Evolutionary conservation across 805 yeast genomes (phyloP).

Genomic region (Lipomyces orientalis): DNA sequence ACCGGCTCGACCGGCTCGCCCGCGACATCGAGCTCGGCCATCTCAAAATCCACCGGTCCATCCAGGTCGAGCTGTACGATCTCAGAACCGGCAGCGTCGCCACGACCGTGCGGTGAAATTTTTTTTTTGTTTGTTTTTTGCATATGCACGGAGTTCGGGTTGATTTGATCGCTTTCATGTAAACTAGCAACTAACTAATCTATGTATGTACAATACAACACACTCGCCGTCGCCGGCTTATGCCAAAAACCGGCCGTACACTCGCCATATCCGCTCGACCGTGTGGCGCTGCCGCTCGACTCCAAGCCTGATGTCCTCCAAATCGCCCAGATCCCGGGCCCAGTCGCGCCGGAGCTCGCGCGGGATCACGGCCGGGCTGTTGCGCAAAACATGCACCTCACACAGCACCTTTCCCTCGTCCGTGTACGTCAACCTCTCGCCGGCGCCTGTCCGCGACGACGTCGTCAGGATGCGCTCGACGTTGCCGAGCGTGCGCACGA

Average conservation of each 20-base stretch:
- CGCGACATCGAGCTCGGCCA: constrained; percentile 31
- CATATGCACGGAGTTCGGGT: neutral
- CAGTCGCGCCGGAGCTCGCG: constrained; percentile 57
- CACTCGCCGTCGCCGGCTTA: neutral
- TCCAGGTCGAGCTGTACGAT: constrained; percentile 19
- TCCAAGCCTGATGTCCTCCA: constrained; percentile 52
- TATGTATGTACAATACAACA: neutral
- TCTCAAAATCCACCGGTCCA: constrained; percentile 13
- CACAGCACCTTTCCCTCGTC: constrained; percentile 68
- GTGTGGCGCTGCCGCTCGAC: constrained; percentile 53
- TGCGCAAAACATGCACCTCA: constrained; percentile 64
- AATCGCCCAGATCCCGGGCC: constrained; percentile 66
- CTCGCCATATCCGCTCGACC: constrained; percentile 45
- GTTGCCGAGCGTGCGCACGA: constrained; percentile 57
- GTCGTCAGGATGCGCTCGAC: constrained; percentile 60
- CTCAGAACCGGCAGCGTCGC: neutral
- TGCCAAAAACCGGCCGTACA: constrained; percentile 27
- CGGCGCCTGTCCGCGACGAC: constrained; percentile 6
- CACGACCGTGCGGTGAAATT: neutral
- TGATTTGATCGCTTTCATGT: neutral
- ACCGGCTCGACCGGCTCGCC: constrained; percentile 25
- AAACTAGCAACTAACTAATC: no score
- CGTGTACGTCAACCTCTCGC: constrained; percentile 44
- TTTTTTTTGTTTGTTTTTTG: neutral
- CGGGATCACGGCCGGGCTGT: constrained; percentile 58